Conservation (phyloP, 1,284 basidiomycete genomes). For the Cystobasidium pallidum region DNA sequence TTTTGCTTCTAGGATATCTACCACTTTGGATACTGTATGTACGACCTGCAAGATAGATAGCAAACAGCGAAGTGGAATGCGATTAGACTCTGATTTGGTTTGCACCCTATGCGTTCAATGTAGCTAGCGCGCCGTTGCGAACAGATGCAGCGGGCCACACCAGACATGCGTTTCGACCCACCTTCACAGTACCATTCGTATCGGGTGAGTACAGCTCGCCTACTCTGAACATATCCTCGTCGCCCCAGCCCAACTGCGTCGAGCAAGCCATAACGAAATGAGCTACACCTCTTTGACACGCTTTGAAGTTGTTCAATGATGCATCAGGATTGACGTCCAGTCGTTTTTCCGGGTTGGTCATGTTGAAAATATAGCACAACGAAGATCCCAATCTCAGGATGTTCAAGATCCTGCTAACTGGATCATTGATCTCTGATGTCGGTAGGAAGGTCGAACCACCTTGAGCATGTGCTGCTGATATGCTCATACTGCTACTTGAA, state of each 20-base stretch:
- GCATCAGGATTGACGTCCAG: conserved; percentile 68
- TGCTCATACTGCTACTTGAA: conserved; percentile 3
- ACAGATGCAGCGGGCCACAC: too few species aligned
- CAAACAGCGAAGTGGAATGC: too few species aligned
- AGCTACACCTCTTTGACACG: conserved; percentile 65
- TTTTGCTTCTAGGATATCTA: conserved; percentile 76
- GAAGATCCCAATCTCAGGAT: conserved; percentile 89
- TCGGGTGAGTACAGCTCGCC: conserved; percentile 79
- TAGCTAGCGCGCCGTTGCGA: too few species aligned
- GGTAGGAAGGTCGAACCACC: conserved; percentile 4
- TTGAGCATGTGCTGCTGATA: neutral
- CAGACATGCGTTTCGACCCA: conserved; percentile 54
- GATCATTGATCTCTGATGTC: conserved; percentile 54
- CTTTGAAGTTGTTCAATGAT: conserved; percentile 70
- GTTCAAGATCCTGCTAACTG: conserved; percentile 89
- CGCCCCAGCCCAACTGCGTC: conserved; percentile 59
- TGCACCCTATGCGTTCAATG: too few species aligned
- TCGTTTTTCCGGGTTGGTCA: conserved; percentile 64
- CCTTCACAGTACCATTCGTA: conserved; percentile 94
- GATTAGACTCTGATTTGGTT: too few species aligned
- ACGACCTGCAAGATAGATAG: conserved; percentile 71
- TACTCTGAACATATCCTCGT: conserved; percentile 64
- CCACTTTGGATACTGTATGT: conserved; percentile 84
- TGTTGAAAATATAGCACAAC: conserved; percentile 93
- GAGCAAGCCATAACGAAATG: conserved; percentile 62